These are phyloP conservation scores for Apophysomyces trapeziformis DNA, from an alignment of 371 early-diverging fungal genomes.

Conservation along the genomic window DNA sequence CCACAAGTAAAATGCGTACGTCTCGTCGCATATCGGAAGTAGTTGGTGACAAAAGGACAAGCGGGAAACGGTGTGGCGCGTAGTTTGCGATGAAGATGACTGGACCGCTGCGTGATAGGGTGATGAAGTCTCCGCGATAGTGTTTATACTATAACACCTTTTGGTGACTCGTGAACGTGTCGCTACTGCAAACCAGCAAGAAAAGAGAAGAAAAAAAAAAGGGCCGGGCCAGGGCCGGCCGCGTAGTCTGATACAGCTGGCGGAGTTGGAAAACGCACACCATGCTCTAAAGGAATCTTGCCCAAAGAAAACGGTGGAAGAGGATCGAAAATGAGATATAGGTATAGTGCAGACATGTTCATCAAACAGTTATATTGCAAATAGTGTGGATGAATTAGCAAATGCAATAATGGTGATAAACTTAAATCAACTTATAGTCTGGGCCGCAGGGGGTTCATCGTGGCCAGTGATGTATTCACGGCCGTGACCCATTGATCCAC, in stretches of 20 bases:
- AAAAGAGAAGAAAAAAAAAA: conserved; percentile 1
- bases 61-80: conserved; percentile 16
- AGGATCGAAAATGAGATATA: too few species aligned
- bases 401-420: too few species aligned
- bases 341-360: too few species aligned
- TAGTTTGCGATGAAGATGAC: conserved; percentile 10
- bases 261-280: background rate
- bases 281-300: too few species aligned
- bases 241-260: conserved; percentile 1
- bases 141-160: conserved; percentile 6
- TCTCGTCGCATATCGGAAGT: conserved; percentile 77
- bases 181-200: background rate
- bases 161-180: conserved; percentile 11
- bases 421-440: too few species aligned
- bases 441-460: too few species aligned
- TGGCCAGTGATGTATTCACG: too few species aligned
- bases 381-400: too few species aligned
- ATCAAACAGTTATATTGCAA: too few species aligned
- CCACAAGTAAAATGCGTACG: conserved; percentile 88
- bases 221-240: conserved; percentile 7
- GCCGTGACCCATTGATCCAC: too few species aligned
- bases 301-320: too few species aligned
- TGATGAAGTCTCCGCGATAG: conserved; percentile 9
- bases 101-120: conserved; percentile 5
- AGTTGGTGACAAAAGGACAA: conserved; percentile 10